Conservation (phyloP, 345 rosid species). For the Linum lewisii region DNA sequence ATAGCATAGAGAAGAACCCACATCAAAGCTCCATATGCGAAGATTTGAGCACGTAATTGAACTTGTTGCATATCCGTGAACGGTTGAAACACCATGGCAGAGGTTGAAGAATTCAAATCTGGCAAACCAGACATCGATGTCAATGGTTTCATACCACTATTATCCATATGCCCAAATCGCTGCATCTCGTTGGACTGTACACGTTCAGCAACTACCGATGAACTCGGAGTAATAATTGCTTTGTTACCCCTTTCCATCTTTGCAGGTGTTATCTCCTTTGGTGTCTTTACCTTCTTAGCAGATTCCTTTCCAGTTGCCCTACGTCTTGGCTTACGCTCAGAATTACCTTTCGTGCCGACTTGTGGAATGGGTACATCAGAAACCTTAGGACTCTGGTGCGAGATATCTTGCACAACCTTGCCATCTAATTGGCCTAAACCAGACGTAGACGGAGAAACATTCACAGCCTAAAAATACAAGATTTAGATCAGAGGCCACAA, state of each 20-base stretch:
- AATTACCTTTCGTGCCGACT: conserved; percentile 35
- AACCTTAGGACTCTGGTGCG: conserved; percentile 31
- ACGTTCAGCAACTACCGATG: conserved; percentile 36
- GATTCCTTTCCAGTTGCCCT: conserved; percentile 53
- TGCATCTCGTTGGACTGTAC: conserved; percentile 54
- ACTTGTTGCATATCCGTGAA: conserved; percentile 96
- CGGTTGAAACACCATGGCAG: conserved; percentile 58
- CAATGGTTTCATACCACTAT: conserved; percentile 35
- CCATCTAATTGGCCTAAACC: conserved; percentile 31
- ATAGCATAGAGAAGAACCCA: conserved; percentile 26
- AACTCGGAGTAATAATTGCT: conserved; percentile 28
- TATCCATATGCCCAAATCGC: conserved; percentile 37
- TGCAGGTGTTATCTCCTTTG: conserved; percentile 32
- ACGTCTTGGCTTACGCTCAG: conserved; percentile 70
- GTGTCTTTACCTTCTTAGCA: conserved; percentile 42
- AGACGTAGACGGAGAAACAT: conserved; percentile 46
- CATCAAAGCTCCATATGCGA: conserved; percentile 97
- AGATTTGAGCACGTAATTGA: conserved; percentile 96
- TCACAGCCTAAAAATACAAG: conserved; percentile 36
- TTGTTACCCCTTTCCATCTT: conserved; percentile 46
- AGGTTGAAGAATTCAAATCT: conserved; percentile 53
- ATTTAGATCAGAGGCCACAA: neutral
- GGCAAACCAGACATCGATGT: conserved; percentile 48
- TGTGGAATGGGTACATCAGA: conserved; percentile 24
- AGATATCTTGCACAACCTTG: conserved; percentile 26